phyloP scores from a whole-genome alignment of 202 grass and related monocot species.

The Dendrocalamus latiflorus region DNA sequence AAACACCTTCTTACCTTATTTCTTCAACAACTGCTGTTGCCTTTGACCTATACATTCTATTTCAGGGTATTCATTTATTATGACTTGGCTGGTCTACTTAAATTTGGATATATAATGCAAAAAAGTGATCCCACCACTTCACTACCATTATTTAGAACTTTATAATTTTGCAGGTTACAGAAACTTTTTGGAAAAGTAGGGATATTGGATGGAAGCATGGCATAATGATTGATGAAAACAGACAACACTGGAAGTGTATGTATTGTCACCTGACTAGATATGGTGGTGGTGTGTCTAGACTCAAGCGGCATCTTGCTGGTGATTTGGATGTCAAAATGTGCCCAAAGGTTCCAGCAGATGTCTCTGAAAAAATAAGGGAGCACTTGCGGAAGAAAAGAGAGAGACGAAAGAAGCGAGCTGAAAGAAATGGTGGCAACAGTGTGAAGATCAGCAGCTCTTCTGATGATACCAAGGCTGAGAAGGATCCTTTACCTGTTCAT shows the following conservation, averaged over 20 bases:
- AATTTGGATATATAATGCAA: constrained; percentile 16
- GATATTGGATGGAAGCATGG: constrained; percentile 86
- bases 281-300: constrained; percentile 83
- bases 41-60: constrained; percentile 1
- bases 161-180: constrained; percentile 40
- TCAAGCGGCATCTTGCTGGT: constrained; percentile 88
- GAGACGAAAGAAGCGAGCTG: constrained; percentile 41
- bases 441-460: constrained; percentile 23
- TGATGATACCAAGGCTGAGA: constrained; percentile 21
- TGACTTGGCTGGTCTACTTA: constrained; percentile 21
- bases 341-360: constrained; percentile 52
- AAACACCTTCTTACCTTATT: neutral
- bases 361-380: constrained; percentile 53
- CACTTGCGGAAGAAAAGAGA: constrained; percentile 54
- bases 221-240: constrained; percentile 78
- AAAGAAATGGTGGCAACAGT: constrained; percentile 18
- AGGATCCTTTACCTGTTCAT: constrained; percentile 32
- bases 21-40: neutral
- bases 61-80: constrained; percentile 21
- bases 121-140: constrained; percentile 2
- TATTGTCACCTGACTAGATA: constrained; percentile 76
- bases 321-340: constrained; percentile 77
- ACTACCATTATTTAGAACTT: constrained; percentile 4
- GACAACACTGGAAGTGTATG: constrained; percentile 76
- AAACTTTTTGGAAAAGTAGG: constrained; percentile 50